Percentiles rank a stretch among this genome's conserved stretches.
phyloP scores from a whole-genome alignment of 1,284 basidiomycete genomes.

The Trametes sp. region DNA sequence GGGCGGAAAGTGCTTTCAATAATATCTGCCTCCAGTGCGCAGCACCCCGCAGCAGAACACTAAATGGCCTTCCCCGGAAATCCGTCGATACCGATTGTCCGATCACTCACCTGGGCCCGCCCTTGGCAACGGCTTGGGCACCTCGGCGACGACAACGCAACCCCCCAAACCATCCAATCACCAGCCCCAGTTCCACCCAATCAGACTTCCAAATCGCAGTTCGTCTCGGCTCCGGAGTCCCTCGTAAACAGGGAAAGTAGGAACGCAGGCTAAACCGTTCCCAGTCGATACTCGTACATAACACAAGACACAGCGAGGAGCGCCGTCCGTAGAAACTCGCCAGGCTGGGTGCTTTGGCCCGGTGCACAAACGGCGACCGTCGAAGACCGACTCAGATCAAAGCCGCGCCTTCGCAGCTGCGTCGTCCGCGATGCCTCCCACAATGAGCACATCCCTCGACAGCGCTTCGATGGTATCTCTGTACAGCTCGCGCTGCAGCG shows the following conservation, averaged over 20 bases:
- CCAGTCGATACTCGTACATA: background rate
- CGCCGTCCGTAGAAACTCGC: background rate
- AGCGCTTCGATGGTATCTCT: conserved; percentile 46
- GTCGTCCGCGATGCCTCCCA: conserved; percentile 41
- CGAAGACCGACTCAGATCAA: conserved; percentile 35
- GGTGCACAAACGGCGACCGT: background rate
- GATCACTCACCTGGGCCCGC: conserved; percentile 7
- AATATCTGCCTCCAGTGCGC: conserved; percentile 10
- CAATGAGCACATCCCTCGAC: conserved; percentile 35
- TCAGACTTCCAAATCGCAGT: background rate
- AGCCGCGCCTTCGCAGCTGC: conserved; percentile 44
- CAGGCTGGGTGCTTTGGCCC: background rate
- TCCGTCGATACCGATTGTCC: background rate
- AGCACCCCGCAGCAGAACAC: conserved; percentile 10
- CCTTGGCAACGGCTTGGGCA: conserved; percentile 10
- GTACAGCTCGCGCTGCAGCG: conserved; percentile 50
- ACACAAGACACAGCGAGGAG: background rate
- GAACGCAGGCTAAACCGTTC: conserved; percentile 1
- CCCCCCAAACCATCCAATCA: background rate
- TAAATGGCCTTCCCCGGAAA: conserved; percentile 9
- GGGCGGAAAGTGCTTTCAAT: background rate
- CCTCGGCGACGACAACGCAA: conserved; percentile 11
- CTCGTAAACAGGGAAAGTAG: background rate
- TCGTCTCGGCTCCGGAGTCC: background rate
- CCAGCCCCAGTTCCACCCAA: background rate